Conservation (phyloP, 1,139 yeast species). For the Yamadazyma sp. region DNA sequence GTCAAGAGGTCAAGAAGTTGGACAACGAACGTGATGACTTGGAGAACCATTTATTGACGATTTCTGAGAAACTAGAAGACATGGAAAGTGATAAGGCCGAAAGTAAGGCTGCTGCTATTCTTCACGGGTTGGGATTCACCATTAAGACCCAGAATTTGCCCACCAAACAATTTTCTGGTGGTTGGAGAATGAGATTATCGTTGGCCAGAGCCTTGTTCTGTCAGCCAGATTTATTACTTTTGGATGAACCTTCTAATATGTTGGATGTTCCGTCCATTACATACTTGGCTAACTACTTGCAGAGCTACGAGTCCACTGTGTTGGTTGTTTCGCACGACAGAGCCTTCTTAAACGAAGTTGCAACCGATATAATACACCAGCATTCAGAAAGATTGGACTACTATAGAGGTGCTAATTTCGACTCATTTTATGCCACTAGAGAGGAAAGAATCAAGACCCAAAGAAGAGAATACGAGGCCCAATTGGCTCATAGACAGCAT, state of each 20-base stretch:
- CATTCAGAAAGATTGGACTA: conserved; percentile 96
- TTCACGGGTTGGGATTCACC: conserved; percentile 91
- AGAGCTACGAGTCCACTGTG: conserved; percentile 87
- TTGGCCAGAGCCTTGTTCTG: conserved; percentile 96
- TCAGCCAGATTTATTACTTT: conserved; percentile 86
- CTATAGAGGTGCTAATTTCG: conserved; percentile 93
- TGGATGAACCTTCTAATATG: conserved; percentile 99
- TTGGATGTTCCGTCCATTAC: conserved; percentile 99
- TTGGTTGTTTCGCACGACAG: conserved; percentile 97
- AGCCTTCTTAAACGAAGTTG: conserved; percentile 94
- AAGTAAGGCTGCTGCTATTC: conserved; percentile 93
- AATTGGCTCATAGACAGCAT: conserved; percentile 93
- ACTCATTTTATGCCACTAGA: conserved; percentile 86
- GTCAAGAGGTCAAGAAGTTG: conserved; percentile 72
- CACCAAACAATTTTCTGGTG: conserved; percentile 94
- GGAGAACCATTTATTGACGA: conserved; percentile 72
- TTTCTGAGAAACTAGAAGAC: conserved; percentile 77
- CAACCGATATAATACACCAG: conserved; percentile 96
- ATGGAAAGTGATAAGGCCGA: conserved; percentile 98
- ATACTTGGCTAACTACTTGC: conserved; percentile 83
- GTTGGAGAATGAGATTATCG: conserved; percentile 99
- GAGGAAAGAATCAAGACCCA: conserved; percentile 95
- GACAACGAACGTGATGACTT: conserved; percentile 90
- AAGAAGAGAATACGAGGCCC: conserved; percentile 91
- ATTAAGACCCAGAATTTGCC: conserved; percentile 79